A percentile compares a stretch with the other conserved stretches of the same genome.
These are phyloP conservation scores for Fusarium sarcochroum DNA, from an alignment of 2,329 filamentous ascomycete genomes.

Conservation along the genomic window DNA sequence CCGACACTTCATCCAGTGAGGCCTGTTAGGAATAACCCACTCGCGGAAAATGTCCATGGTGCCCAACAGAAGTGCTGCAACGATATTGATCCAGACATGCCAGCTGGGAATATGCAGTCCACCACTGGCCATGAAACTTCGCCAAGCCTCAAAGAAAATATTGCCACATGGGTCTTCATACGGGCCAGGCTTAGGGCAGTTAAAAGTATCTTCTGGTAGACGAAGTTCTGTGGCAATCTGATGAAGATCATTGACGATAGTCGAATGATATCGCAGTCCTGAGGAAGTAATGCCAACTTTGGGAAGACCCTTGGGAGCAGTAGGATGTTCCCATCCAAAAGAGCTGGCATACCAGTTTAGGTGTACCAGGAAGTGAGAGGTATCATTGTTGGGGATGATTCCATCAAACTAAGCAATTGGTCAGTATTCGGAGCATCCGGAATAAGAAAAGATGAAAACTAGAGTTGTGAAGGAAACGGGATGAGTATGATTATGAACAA, in stretches of 20 bases:
- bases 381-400: constrained; percentile 46
- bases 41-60: constrained; percentile 35
- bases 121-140: constrained; percentile 29
- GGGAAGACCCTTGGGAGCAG: constrained; percentile 42
- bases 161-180: constrained; percentile 42
- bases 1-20: constrained; percentile 47
- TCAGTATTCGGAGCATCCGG: constrained; percentile 10
- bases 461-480: not conserved
- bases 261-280: constrained; percentile 33
- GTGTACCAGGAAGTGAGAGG: constrained; percentile 46
- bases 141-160: constrained; percentile 49
- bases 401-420: constrained; percentile 43
- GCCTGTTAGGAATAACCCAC: constrained; percentile 47
- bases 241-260: constrained; percentile 38
- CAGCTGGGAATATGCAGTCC: constrained; percentile 36
- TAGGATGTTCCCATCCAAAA: constrained; percentile 48
- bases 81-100: constrained; percentile 35
- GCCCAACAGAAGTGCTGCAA: constrained; percentile 32
- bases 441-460: not conserved
- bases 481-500: not conserved
- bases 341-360: constrained; percentile 46
- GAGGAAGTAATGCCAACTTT: constrained; percentile 42
- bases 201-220: constrained; percentile 41
- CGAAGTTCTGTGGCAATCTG: constrained; percentile 42
- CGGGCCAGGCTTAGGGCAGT: constrained; percentile 39